phyloP scores from a whole-genome alignment of 192 early-diverging fungal genomes.

The Helicostylum pulchrum region DNA sequence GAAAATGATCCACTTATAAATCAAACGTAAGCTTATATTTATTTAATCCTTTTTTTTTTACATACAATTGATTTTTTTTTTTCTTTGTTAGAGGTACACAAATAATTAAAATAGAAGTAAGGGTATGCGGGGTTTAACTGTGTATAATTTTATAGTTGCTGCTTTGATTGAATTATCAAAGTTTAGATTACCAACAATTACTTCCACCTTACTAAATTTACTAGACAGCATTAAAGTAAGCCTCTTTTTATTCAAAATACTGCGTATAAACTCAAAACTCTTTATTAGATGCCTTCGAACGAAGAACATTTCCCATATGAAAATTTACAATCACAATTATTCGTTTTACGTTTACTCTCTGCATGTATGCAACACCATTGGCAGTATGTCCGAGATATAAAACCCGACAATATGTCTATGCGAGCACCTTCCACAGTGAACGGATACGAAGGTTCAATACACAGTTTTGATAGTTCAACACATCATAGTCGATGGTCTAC shows the following conservation, averaged over 20 bases:
- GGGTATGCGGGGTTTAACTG: not conserved
- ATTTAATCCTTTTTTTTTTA: not conserved
- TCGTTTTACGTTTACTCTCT: constrained; percentile 76
- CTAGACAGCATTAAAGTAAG: constrained; percentile 73
- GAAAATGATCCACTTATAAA: constrained; percentile 75
- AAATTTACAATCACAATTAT: constrained; percentile 82
- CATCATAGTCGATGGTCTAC: constrained; percentile 16
- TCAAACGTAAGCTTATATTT: constrained; percentile 48
- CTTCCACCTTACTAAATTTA: constrained; percentile 62
- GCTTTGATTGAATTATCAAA: constrained; percentile 76
- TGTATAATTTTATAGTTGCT: constrained; percentile 40
- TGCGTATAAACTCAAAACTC: not conserved
- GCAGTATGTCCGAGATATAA: constrained; percentile 63
- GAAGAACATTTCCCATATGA: constrained; percentile 60
- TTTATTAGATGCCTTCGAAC: constrained; percentile 34
- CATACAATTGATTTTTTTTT: not conserved
- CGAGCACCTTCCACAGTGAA: constrained; percentile 9
- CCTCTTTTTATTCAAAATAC: too few relatives aligned
- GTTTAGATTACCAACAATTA: constrained; percentile 67
- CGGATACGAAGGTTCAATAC: constrained; percentile 13
- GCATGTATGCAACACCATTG: constrained; percentile 86
- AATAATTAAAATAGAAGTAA: not conserved
- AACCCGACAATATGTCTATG: constrained; percentile 28
- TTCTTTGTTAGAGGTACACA: constrained; percentile 9
- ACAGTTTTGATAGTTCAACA: constrained; percentile 19